Percentiles rank a stretch among this genome's conserved stretches.
These are phyloP conservation scores for Suillus americanus DNA, from an alignment of 768 basidiomycete genomes.

Conservation along the genomic window DNA sequence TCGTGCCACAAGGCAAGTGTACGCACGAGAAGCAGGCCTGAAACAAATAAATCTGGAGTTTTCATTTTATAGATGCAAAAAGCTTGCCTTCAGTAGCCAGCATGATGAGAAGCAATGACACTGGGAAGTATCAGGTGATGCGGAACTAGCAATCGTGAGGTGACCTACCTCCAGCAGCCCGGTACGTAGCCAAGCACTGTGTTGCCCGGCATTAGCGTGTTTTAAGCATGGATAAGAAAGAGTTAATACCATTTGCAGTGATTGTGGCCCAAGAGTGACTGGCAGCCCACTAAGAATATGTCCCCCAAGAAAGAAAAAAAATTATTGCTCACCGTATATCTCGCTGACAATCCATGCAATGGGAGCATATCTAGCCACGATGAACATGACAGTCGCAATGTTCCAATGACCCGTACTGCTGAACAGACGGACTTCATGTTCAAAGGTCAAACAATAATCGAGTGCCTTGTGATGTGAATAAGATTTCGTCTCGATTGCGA, in stretches of 20 bases:
- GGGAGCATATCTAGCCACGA: constrained; percentile 11
- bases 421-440: constrained; percentile 10
- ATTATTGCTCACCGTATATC: constrained; percentile 7
- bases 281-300: neutral
- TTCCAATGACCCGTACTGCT: constrained; percentile 3
- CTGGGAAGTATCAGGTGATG: neutral
- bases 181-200: constrained; percentile 11
- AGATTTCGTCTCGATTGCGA: no score
- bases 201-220: neutral
- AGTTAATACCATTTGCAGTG: neutral
- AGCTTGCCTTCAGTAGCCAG: constrained; percentile 9
- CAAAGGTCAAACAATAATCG: constrained; percentile 12
- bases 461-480: constrained; percentile 1
- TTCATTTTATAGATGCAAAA: neutral
- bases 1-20: constrained; percentile 9
- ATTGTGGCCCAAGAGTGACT: neutral
- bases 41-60: neutral
- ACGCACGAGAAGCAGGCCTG: constrained; percentile 12
- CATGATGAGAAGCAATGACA: constrained; percentile 6
- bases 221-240: neutral
- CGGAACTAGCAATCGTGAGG: neutral
- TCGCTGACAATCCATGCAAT: constrained; percentile 7
- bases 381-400: constrained; percentile 10
- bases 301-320: no score
- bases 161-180: constrained; percentile 8